Evolutionary conservation across 1,139 yeast species (phyloP).

Genomic region (Arxiozyma bovina): DNA sequence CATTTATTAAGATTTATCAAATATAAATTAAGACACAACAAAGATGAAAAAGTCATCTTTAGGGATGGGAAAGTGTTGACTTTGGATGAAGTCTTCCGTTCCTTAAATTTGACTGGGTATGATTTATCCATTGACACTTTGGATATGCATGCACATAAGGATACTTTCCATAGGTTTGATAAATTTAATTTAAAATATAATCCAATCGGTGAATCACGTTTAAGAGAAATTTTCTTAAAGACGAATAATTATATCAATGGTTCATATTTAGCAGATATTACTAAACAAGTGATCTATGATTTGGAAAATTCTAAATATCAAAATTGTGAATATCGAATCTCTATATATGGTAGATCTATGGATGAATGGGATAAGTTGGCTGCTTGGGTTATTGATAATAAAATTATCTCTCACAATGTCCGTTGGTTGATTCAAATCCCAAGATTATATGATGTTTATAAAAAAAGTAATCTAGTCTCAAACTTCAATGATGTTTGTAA

Average conservation of each 20-base stretch:
- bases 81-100: constrained; percentile 76
- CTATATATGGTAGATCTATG: constrained; percentile 80
- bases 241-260: constrained; percentile 92
- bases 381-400: constrained; percentile 89
- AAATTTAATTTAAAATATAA: constrained; percentile 95
- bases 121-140: constrained; percentile 92
- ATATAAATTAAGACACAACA: constrained; percentile 71
- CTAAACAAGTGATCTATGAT: constrained; percentile 88
- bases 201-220: constrained; percentile 95
- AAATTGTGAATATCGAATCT: constrained; percentile 92
- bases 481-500: constrained; percentile 68
- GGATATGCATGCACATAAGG: constrained; percentile 99
- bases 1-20: constrained; percentile 90
- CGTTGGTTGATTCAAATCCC: constrained; percentile 97
- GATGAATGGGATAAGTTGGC: constrained; percentile 97
- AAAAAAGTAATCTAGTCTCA: constrained; percentile 59
- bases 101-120: constrained; percentile 83
- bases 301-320: constrained; percentile 92
- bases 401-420: constrained; percentile 83
- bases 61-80: constrained; percentile 92
- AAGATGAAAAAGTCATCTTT: constrained; percentile 82
- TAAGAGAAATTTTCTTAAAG: constrained; percentile 89
- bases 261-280: constrained; percentile 81
- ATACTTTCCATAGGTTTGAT: constrained; percentile 95
- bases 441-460: constrained; percentile 81